Evolutionary conservation across 805 yeast species (phyloP), one percentile per base, ranked within the genome.

Genomic region (Metschnikowia borealis): DNA sequence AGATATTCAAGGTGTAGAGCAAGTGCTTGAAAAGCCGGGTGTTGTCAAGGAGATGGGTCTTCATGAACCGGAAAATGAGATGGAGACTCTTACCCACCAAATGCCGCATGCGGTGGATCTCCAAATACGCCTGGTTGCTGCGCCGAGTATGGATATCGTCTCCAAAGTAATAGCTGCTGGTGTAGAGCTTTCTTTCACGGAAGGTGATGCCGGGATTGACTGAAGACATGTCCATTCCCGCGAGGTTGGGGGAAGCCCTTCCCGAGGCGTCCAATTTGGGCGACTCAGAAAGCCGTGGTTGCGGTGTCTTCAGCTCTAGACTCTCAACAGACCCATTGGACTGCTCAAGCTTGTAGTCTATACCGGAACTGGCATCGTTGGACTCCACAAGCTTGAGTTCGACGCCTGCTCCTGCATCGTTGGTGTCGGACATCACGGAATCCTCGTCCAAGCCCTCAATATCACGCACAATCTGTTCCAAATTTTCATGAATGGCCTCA

Each of bases 71-170:
- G 48, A 74, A 78, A 4, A 87, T 63, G 5, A 71, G 70, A 60
- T 87, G 96, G 48, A 91, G 75, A 39, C 80, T 72, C 51, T 74
- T 69, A 0, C 92, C 94, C 38, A 89, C 73, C 31, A 70, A 61
- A 21, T 79, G 74, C 46, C 95, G 77, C 6, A 81, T 63, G 10
- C 76, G 73, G 60, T 91, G 96, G 4, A 91, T 67, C 47, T 61
- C 65, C 38, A 69, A 47, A 47, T 74, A 74, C 29, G 61, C 47
- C 13, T 62, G 65, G 51, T 62, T 61, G 3, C 67, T 52, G 38
- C 68, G 62, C 53, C 80, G 74, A 34, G 74, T 72, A n/a, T 71
- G 74, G 11, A 73, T 69, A 26, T 77, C 76, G 38, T 73, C 75
- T 1, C 85, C 87, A 63, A 86, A 87, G 55, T 69, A 82, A 60